phyloP scores from a whole-genome alignment of 2,329 filamentous ascomycete species.

The Talaromyces funiculosus region DNA sequence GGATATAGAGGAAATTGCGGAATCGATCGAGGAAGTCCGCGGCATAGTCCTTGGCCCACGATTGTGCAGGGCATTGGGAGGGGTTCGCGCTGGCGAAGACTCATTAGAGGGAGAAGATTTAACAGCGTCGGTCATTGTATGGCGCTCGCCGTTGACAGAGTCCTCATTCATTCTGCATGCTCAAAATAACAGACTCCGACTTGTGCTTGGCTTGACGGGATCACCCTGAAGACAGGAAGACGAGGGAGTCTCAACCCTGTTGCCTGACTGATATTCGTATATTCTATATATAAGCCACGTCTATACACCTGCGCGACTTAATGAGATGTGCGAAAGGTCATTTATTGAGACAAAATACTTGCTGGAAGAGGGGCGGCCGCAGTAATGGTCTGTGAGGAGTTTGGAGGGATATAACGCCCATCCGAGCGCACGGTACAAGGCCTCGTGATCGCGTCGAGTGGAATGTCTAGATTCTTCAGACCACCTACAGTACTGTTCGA shows the following conservation, averaged over 20 bases:
- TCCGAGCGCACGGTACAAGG: constrained; percentile 5
- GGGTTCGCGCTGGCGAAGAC: constrained; percentile 24
- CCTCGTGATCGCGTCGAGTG: background rate
- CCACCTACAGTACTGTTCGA: background rate
- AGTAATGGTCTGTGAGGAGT: background rate
- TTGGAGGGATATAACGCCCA: background rate
- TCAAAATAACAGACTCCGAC: constrained; percentile 11
- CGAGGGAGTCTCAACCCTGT: background rate
- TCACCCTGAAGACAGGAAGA: background rate
- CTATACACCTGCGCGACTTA: background rate
- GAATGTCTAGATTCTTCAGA: background rate
- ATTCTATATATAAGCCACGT: background rate
- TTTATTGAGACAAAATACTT: background rate
- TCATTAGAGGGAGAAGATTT: constrained; percentile 24
- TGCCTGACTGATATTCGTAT: background rate
- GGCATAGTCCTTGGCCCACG: constrained; percentile 42
- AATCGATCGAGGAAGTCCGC: constrained; percentile 86
- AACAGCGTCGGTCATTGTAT: constrained; percentile 25
- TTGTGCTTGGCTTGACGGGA: background rate
- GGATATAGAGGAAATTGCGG: constrained; percentile 75
- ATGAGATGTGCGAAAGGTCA: background rate
- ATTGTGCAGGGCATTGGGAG: constrained; percentile 26
- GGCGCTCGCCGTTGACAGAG: constrained; percentile 20
- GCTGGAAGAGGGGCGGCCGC: background rate
- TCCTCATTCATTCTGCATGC: constrained; percentile 24